Percentiles rank a stretch among this genome's conserved stretches.
phyloP scores from a whole-genome alignment of 495 filamentous ascomycete species.

The Durotheca rogersii region DNA sequence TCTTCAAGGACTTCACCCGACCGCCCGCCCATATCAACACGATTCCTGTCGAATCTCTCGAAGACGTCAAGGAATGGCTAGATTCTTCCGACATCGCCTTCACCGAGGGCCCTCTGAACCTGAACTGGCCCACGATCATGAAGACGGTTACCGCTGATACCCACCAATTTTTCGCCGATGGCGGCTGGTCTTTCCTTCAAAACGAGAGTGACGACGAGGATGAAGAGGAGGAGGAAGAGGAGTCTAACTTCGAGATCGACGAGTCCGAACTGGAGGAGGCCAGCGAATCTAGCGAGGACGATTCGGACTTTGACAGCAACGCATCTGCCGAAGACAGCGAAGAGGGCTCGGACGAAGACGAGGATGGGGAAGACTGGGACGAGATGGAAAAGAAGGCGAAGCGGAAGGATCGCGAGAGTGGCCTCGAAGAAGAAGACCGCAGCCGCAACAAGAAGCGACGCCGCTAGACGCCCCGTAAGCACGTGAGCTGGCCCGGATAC shows the following conservation, averaged over 20 bases:
- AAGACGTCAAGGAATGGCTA: conserved; percentile 97
- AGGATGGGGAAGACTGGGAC: conserved; percentile 89
- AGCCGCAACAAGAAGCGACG: conserved; percentile 47
- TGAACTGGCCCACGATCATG: conserved; percentile 99
- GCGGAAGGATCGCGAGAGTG: conserved; percentile 77
- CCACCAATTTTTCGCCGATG: conserved; percentile 91
- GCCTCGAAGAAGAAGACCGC: conserved; percentile 66
- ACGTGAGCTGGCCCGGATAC: too few species aligned
- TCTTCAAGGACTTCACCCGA: conserved; percentile 93
- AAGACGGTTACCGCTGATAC: conserved; percentile 95
- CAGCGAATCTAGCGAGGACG: conserved; percentile 81
- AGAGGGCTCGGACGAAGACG: conserved; percentile 69
- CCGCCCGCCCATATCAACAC: conserved; percentile 93
- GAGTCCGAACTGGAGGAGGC: conserved; percentile 79
- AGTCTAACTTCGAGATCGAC: conserved; percentile 89
- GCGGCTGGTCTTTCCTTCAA: conserved; percentile 91
- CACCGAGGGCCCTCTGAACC: conserved; percentile 91
- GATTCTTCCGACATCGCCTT: conserved; percentile 92
- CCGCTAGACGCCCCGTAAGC: conserved; percentile 31
- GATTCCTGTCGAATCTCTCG: conserved; percentile 91
- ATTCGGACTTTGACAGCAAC: conserved; percentile 89
- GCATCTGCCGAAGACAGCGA: conserved; percentile 74
- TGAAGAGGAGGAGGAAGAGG: conserved; percentile 68
- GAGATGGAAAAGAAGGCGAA: conserved; percentile 88
- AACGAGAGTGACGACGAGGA: conserved; percentile 87